phyloP scores from a whole-genome alignment of 2,329 filamentous ascomycete genomes.

The Xylaria sp. region DNA sequence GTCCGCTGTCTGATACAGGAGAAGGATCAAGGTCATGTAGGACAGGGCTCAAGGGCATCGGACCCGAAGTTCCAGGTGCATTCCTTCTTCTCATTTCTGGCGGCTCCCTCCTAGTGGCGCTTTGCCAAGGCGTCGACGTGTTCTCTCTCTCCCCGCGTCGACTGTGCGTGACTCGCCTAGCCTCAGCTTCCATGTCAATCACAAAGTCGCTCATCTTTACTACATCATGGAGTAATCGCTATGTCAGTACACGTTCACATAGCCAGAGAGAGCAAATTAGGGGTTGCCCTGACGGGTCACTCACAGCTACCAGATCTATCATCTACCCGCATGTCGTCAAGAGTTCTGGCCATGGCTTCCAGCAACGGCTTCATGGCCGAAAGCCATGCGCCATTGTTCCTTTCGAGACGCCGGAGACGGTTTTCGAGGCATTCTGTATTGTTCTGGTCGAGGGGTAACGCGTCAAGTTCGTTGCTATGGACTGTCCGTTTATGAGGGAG shows the following conservation, averaged over 20 bases:
- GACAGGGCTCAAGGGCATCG: constrained; percentile 13
- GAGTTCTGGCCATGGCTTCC: constrained; percentile 37
- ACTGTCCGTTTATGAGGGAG: constrained; percentile 19
- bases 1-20: not conserved
- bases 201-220: constrained; percentile 42
- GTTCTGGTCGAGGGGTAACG: constrained; percentile 21
- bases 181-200: constrained; percentile 39
- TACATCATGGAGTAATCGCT: not conserved
- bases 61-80: not conserved
- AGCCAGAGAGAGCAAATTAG: not conserved
- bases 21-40: constrained; percentile 25
- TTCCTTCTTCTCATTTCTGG: not conserved
- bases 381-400: constrained; percentile 41
- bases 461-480: constrained; percentile 11
- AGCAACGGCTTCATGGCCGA: constrained; percentile 40
- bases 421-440: constrained; percentile 37
- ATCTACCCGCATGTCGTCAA: constrained; percentile 39
- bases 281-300: constrained; percentile 9
- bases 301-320: constrained; percentile 35
- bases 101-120: not conserved
- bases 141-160: constrained; percentile 25
- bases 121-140: not conserved
- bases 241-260: constrained; percentile 10
- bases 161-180: constrained; percentile 30
- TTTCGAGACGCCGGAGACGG: constrained; percentile 37